These are phyloP conservation scores for Ogataea polymorpha DNA, from an alignment of 805 yeast species.

Conservation along the genomic window DNA sequence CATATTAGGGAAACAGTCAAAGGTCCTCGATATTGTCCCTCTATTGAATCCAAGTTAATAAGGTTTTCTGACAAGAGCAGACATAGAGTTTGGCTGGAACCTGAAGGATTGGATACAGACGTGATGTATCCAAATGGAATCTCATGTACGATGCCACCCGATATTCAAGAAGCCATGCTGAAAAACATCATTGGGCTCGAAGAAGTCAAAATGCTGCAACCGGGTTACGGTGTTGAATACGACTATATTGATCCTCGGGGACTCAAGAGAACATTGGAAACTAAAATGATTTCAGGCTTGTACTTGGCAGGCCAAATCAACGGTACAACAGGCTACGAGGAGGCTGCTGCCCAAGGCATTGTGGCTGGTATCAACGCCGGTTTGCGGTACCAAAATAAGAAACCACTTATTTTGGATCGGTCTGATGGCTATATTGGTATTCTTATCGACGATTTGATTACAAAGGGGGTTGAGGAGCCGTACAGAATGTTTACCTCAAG, in stretches of 20 bases:
- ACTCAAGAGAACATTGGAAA: constrained; percentile 70
- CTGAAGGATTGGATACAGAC: constrained; percentile 86
- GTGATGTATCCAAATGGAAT: constrained; percentile 96
- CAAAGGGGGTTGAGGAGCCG: constrained; percentile 96
- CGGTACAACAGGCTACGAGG: constrained; percentile 99
- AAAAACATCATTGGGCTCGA: constrained; percentile 84
- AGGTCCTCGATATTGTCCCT: constrained; percentile 98
- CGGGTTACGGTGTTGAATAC: constrained; percentile 99
- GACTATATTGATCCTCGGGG: constrained; percentile 96
- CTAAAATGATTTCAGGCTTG: constrained; percentile 73
- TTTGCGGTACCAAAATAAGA: constrained; percentile 38
- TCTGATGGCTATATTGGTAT: constrained; percentile 92
- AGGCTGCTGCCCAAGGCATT: constrained; percentile 96
- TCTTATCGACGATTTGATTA: constrained; percentile 86
- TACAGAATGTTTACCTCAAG: constrained; percentile 97
- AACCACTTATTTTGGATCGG: constrained; percentile 57
- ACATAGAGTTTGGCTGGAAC: constrained; percentile 93
- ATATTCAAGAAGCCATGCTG: constrained; percentile 75
- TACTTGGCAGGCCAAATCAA: constrained; percentile 96
- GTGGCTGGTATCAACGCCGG: constrained; percentile 97
- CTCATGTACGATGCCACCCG: constrained; percentile 94
- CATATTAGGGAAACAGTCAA: constrained; percentile 92
- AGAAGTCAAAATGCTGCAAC: constrained; percentile 82
- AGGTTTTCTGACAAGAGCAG: constrained; percentile 71
- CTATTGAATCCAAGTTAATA: constrained; percentile 84